Base-by-base conservation (phyloP, 2,329 filamentous ascomycete species). In the Clonostachys solani region DNA sequence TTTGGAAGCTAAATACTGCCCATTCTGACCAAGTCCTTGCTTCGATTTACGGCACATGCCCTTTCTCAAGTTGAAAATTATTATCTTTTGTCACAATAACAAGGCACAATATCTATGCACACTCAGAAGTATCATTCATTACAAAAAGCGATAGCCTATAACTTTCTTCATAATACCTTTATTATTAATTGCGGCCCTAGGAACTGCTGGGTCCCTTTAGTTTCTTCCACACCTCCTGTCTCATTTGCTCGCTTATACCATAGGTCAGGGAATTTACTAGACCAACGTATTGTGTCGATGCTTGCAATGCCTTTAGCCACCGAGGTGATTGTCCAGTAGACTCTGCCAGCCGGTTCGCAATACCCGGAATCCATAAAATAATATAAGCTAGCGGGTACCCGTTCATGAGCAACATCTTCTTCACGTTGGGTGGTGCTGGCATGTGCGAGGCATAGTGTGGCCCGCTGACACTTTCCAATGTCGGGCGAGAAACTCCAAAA, bases 211-310 rank as follows among this genome's bases (percentile, higher is more conserved):
- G 23, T 4, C 23, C 23, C 23, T 29, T 29, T 4, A 29, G 23
- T 29, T 29, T 42, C 18, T 42, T 23, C 40, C 18, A 16, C 15
- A 23, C 40, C 15, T 19, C 23, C 40, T 19, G 40, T 19, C 54
- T 46, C 18, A 60, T 43, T 17, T 61, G 52, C 53, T 67, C 62
- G 44, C 65, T 69, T 50, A 65, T 66, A 12, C 65, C 63, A 46
- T 67, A 69, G 2, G 65, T 66, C 18, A 68, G 46, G 3, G 66
- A 65, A 46, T 68, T 69, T 1, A 64, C 66, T 12, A 68, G 46
- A 1, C 65, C 64, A 12, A 69, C 58, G 38, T 60, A 69, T 47
- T 68, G 65, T 7, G 63, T 68, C 42, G 60, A 61, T 17, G 59
- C 57, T 50, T 69, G 66, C 45, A 66, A 45, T 12, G 64, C 56